These are phyloP conservation scores for Aureoboletus auriporus DNA, from an alignment of 768 basidiomycete genomes.

Conservation along the genomic window DNA sequence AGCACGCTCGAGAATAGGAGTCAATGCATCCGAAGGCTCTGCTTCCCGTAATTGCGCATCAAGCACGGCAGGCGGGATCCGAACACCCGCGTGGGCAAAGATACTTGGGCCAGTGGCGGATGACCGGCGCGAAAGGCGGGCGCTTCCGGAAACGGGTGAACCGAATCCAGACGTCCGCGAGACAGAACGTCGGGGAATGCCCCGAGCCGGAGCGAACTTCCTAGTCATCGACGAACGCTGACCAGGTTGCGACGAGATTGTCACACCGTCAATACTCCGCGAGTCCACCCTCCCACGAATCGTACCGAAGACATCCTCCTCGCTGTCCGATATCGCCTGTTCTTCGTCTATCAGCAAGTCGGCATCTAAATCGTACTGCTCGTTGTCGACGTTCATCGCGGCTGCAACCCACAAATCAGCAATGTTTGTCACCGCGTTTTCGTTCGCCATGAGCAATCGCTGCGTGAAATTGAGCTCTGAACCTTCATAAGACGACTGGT, in stretches of 20 bases:
- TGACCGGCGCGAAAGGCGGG: slow-evolving; percentile 41
- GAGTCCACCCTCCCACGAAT: slow-evolving; percentile 16
- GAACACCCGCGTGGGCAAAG: slow-evolving; percentile 80
- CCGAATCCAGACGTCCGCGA: slow-evolving; percentile 27
- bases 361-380: slow-evolving; percentile 55
- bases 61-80: slow-evolving; percentile 68
- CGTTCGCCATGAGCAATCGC: slow-evolving; percentile 86
- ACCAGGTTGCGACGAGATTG: slow-evolving; percentile 19
- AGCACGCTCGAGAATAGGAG: slow-evolving; percentile 50
- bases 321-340: slow-evolving; percentile 36
- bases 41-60: slow-evolving; percentile 63
- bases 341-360: slow-evolving; percentile 22
- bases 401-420: slow-evolving; percentile 97
- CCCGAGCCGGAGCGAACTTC: slow-evolving; percentile 21
- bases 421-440: slow-evolving; percentile 90
- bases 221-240: slow-evolving; percentile 23
- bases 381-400: slow-evolving; percentile 92
- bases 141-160: slow-evolving; percentile 31
- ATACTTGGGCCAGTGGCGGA: slow-evolving; percentile 67
- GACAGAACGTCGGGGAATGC: slow-evolving; percentile 32
- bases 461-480: slow-evolving; percentile 83
- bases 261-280: slow-evolving; percentile 14
- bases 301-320: slow-evolving; percentile 32
- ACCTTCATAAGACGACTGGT: slow-evolving; percentile 38
- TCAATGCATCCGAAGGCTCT: slow-evolving; percentile 36